These are phyloP conservation scores for Uronychia binucleata DNA, from an alignment of 73 alveolate genomes.

Conservation along the genomic window DNA sequence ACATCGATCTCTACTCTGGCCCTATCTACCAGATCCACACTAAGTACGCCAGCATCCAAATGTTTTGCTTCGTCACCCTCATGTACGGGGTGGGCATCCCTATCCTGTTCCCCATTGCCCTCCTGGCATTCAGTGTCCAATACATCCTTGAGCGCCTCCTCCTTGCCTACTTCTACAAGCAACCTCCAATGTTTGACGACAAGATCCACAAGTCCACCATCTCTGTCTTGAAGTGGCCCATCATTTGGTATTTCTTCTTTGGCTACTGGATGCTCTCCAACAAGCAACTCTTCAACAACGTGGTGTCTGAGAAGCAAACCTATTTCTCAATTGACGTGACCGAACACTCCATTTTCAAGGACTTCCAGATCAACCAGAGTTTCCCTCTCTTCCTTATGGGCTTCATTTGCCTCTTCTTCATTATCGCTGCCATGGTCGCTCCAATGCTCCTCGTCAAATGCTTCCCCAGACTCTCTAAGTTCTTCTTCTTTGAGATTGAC, in stretches of 20 bases:
- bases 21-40: constrained; percentile 49
- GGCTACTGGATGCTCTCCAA: constrained; percentile 57
- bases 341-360: constrained; percentile 36
- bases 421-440: neutral
- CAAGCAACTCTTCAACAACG: constrained; percentile 49
- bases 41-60: constrained; percentile 28
- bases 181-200: constrained; percentile 65
- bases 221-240: constrained; percentile 15
- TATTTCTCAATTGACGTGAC: neutral
- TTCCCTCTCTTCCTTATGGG: constrained; percentile 25
- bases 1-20: constrained; percentile 59
- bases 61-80: constrained; percentile 30
- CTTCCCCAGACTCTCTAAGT: constrained; percentile 11
- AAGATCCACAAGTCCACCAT: constrained; percentile 20
- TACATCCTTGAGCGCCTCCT: constrained; percentile 39
- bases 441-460: neutral
- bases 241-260: constrained; percentile 12
- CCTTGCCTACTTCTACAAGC: constrained; percentile 41
- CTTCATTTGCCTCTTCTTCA: constrained; percentile 3
- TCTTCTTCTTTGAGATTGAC: neutral
- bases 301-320: neutral
- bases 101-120: constrained; percentile 49
- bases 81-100: constrained; percentile 62
- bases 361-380: constrained; percentile 15
- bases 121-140: constrained; percentile 23